Evolutionary conservation across 2,329 filamentous ascomycete species (phyloP).

Genomic region (Lasiodiplodia hormozganensis): DNA sequence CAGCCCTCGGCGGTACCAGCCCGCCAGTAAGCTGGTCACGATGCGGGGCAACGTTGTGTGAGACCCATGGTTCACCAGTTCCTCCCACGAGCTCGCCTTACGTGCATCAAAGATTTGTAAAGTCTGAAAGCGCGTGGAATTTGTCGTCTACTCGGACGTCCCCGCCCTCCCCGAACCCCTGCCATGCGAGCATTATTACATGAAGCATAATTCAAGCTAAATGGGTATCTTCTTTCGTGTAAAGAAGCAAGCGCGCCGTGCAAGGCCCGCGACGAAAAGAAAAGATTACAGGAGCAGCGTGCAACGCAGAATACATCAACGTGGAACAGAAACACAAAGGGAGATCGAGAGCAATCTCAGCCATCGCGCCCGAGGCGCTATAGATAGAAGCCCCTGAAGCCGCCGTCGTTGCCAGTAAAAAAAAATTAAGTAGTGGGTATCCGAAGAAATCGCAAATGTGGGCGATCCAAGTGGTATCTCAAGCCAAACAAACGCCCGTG

Average conservation of each 20-base stretch:
- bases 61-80: slow-evolving; percentile 19
- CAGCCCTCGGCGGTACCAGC: neutral
- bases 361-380: slow-evolving; percentile 12
- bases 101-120: slow-evolving; percentile 23
- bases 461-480: slow-evolving; percentile 25
- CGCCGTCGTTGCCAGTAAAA: slow-evolving; percentile 25
- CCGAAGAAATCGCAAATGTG: slow-evolving; percentile 22
- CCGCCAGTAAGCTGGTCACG: neutral
- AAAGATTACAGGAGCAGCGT: slow-evolving; percentile 17
- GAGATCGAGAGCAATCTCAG: slow-evolving; percentile 25
- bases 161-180: neutral
- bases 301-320: slow-evolving; percentile 22
- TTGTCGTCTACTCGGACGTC: slow-evolving; percentile 21
- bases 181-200: slow-evolving; percentile 20
- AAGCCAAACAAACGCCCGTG: slow-evolving; percentile 26
- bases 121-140: slow-evolving; percentile 1
- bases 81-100: slow-evolving; percentile 10
- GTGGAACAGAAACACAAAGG: slow-evolving; percentile 11
- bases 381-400: slow-evolving; percentile 21
- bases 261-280: slow-evolving; percentile 1
- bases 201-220: slow-evolving; percentile 13
- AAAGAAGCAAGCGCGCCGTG: slow-evolving; percentile 21
- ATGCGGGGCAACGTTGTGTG: slow-evolving; percentile 22
- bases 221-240: slow-evolving; percentile 27
- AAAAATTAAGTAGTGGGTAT: slow-evolving; percentile 28